These are phyloP conservation scores for Termitomyces sp. DNA, from an alignment of 768 basidiomycete genomes.

Conservation along the genomic window DNA sequence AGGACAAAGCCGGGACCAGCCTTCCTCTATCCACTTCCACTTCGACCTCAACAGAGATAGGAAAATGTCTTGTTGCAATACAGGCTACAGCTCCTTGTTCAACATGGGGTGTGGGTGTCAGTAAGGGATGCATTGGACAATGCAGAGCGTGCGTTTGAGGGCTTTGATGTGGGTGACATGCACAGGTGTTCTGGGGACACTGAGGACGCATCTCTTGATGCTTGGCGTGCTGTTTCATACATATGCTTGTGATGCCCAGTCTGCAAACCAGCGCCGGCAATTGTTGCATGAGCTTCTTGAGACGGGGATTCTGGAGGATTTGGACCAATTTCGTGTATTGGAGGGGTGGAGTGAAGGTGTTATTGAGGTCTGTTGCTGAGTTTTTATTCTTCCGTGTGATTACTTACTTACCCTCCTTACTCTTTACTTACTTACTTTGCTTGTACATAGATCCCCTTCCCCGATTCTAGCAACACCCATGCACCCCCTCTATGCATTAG, in stretches of 20 bases:
- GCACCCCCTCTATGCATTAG: constrained; percentile 40
- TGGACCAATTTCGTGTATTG: not conserved
- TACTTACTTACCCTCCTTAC: too few species aligned
- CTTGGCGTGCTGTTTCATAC: constrained; percentile 61
- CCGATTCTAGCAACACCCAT: constrained; percentile 12
- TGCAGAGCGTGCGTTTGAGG: constrained; percentile 35
- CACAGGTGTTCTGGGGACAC: constrained; percentile 13
- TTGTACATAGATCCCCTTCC: constrained; percentile 26
- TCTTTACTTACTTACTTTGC: constrained; percentile 11
- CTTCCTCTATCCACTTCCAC: not conserved
- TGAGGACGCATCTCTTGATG: constrained; percentile 57
- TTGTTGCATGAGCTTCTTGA: constrained; percentile 69
- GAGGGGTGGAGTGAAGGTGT: constrained; percentile 31
- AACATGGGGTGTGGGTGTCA: constrained; percentile 50
- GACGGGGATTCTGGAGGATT: constrained; percentile 38
- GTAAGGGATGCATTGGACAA: constrained; percentile 44
- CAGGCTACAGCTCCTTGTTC: constrained; percentile 49
- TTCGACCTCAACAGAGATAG: constrained; percentile 12
- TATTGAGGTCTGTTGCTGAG: constrained; percentile 26
- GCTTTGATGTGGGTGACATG: too few species aligned
- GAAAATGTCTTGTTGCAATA: constrained; percentile 27
- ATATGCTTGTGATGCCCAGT: constrained; percentile 47
- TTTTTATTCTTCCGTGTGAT: too few species aligned
- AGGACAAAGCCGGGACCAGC: constrained; percentile 7
- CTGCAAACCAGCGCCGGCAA: constrained; percentile 48